Percentiles rank a stretch among this genome's conserved stretches.
Evolutionary conservation across 2,329 filamentous ascomycete genomes (phyloP).

Genomic region (Aspergillus tamarii): DNA sequence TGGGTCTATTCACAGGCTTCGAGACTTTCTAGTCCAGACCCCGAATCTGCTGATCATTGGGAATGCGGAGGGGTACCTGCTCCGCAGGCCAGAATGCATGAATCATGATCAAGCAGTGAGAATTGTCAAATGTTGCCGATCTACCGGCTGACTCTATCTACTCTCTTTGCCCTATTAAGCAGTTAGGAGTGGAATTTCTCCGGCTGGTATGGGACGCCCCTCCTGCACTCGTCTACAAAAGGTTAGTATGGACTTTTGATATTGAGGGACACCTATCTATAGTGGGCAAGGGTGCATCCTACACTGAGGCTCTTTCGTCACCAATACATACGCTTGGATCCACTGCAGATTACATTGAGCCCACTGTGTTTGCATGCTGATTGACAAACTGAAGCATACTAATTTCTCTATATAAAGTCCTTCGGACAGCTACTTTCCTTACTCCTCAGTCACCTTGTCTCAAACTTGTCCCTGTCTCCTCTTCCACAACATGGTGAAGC

Average conservation of each 20-base stretch:
- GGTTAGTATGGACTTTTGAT: constrained; percentile 15
- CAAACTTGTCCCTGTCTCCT: not conserved
- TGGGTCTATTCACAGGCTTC: not conserved
- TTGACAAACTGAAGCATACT: constrained; percentile 12
- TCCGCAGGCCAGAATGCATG: constrained; percentile 23
- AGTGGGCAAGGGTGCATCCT: constrained; percentile 8
- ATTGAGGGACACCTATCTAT: not conserved
- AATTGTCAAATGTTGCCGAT: constrained; percentile 13
- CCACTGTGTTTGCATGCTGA: constrained; percentile 25
- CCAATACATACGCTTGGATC: constrained; percentile 2
- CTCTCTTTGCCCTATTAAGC: constrained; percentile 14
- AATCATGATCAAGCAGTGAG: constrained; percentile 14
- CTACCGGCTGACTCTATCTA: constrained; percentile 22
- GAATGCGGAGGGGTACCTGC: constrained; percentile 22
- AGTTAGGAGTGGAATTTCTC: constrained; percentile 16
- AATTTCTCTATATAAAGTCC: constrained; percentile 17
- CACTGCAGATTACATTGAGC: not conserved
- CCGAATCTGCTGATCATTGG: constrained; percentile 10
- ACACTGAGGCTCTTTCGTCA: constrained; percentile 11
- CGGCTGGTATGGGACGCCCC: constrained; percentile 26
- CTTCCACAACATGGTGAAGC: constrained; percentile 23
- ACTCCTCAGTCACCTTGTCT: not conserved
- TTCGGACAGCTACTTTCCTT: not conserved
- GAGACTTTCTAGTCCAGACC: constrained; percentile 1
- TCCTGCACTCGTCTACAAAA: constrained; percentile 13